Evolutionary conservation across 176 grass and related monocot species (phyloP).

Genomic region (Carex littledalei): DNA sequence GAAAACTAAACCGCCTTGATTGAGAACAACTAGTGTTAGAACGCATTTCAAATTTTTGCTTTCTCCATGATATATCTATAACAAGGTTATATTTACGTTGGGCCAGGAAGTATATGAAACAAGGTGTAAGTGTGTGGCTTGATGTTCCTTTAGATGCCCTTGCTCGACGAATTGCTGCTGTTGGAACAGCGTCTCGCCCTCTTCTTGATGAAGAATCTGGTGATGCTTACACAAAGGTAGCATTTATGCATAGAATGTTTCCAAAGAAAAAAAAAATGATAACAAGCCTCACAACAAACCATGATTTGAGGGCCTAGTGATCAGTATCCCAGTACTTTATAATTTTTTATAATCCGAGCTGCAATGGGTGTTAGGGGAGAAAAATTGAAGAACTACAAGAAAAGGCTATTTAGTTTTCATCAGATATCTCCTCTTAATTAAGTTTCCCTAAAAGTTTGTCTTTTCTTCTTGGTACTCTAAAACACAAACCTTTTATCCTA

Average conservation of each 20-base stretch:
- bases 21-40: neutral
- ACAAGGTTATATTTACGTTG: neutral
- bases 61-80: neutral
- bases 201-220: conserved; percentile 84
- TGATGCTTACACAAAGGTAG: conserved; percentile 75
- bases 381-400: neutral
- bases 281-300: neutral
- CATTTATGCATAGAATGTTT: neutral
- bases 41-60: neutral
- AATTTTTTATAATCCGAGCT: neutral
- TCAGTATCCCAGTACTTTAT: neutral
- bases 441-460: neutral
- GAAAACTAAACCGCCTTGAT: conserved; percentile 14
- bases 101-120: conserved; percentile 80
- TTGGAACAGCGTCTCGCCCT: conserved; percentile 72
- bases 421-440: neutral
- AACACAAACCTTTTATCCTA: neutral
- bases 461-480: neutral
- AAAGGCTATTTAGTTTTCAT: neutral
- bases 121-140: conserved; percentile 74
- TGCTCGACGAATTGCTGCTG: conserved; percentile 68
- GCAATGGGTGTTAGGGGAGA: neutral
- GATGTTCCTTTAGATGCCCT: conserved; percentile 88
- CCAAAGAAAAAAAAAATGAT: neutral
- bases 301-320: neutral